Conservation (phyloP, 1,284 basidiomycete genomes). For the Thecaphora thlaspeos region DNA sequence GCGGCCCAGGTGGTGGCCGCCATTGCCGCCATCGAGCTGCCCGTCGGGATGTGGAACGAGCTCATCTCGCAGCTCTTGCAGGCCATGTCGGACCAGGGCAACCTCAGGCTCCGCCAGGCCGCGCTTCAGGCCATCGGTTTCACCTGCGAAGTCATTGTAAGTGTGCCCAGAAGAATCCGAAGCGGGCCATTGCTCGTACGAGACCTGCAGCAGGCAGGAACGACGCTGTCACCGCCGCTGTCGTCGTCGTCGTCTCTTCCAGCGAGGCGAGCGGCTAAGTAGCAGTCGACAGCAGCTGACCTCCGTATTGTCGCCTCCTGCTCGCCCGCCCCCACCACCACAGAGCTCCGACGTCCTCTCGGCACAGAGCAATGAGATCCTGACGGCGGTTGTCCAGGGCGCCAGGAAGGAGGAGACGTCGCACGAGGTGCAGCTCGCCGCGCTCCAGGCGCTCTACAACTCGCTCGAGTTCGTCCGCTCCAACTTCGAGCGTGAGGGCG, state of each 20-base stretch:
- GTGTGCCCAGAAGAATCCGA: no score
- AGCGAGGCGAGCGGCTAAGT: no score
- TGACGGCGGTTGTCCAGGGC: conserved; percentile 97
- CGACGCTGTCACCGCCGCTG: no score
- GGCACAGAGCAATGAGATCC: conserved; percentile 89
- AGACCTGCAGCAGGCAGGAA: no score
- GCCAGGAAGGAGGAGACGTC: conserved; percentile 88
- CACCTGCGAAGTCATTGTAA: conserved; percentile 83
- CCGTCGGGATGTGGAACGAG: conserved; percentile 81
- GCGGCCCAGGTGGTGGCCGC: conserved; percentile 92
- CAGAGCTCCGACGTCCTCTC: conserved; percentile 69
- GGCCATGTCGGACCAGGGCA: conserved; percentile 77
- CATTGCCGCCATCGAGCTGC: conserved; percentile 88
- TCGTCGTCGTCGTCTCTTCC: no score
- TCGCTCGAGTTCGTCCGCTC: conserved; percentile 96
- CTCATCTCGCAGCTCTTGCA: conserved; percentile 83
- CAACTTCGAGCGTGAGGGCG: conserved; percentile 85
- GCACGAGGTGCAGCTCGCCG: conserved; percentile 90
- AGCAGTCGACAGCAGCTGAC: no score
- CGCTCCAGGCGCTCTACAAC: conserved; percentile 88
- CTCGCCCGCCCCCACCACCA: no score
- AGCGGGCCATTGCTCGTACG: no score
- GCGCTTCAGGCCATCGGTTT: conserved; percentile 94
- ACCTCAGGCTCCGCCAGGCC: conserved; percentile 77
- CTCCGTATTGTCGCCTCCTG: no score